Evolutionary conservation across 1,284 basidiomycete genomes (phyloP), one percentile per base, ranked within the genome.

Genomic region (Trametes sp.): DNA sequence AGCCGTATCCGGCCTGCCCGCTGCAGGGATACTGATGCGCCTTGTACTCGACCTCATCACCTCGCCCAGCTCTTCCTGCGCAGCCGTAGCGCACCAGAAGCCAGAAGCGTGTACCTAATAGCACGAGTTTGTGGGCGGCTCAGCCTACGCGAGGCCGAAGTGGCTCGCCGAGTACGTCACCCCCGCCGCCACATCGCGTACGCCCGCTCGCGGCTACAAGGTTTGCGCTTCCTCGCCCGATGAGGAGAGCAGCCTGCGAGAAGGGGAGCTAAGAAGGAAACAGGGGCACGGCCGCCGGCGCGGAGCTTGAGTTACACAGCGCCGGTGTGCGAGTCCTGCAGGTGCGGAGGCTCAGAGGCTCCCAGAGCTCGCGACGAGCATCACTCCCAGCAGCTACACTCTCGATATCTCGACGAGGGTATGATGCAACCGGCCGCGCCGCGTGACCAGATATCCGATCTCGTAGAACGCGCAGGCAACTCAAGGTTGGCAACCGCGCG

Each of bases 371-470:
- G 6, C 4, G 38, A 41, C 14, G 38, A 19, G 8, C 14, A 41
- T 19, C 16, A 4, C n/a, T 13, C 16, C 14, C 38, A 19, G 38
- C 38, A 41, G 38, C 10, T 4, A 19, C 38, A 41, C 16, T 36
- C 35, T 41, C 16, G 52, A 45, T 35, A 55, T 50, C 48, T 45
- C 42, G 55, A 55, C 33, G 16, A 16, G 6, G 16, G 23, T 26
- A 45, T 52, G 59, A 59, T 62, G 57, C 52, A 44, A 54, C 42
- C 14, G 16, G 33, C 48, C 56, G 29, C 5, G 24, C 42, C 57
- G 28, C 57, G 35, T 60, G 62, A 62, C 55, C 64, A 65, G 54
- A 58, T 57, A 58, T 61, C 51, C 59, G 63, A 64, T 64, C 33
- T 51, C 50, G 45, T 42, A 55, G 56, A 59, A 55, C 23, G 48